Percentiles rank a stretch among this genome's conserved stretches.
Conservation (phyloP, 2,329 filamentous ascomycete species). For the Cladorrhinum sp. region DNA sequence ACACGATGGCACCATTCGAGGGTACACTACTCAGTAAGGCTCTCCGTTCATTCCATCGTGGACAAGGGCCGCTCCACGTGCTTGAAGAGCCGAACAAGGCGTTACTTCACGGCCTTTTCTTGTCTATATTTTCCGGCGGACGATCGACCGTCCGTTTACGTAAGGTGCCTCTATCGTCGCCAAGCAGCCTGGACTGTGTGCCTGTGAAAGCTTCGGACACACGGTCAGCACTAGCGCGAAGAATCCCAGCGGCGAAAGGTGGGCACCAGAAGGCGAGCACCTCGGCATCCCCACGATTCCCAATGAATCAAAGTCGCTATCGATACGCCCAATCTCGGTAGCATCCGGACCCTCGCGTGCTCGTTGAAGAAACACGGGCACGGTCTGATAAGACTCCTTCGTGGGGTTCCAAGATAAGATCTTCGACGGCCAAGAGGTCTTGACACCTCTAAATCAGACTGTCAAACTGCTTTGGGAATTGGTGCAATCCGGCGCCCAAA, state of each 20-base stretch:
- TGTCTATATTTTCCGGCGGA: not conserved
- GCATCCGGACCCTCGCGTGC: not conserved
- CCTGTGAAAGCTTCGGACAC: conserved; percentile 2
- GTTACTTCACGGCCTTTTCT: not conserved
- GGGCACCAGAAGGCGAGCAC: not conserved
- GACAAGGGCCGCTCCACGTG: not conserved
- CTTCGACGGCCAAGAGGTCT: not conserved
- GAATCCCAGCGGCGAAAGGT: not conserved
- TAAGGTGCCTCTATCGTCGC: conserved; percentile 6
- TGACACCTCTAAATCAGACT: not conserved
- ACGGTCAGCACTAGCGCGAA: conserved; percentile 1
- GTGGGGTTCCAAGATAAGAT: not conserved
- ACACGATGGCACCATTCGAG: not conserved
- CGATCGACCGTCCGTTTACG: conserved; percentile 3
- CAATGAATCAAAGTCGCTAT: not conserved
- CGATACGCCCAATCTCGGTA: not conserved
- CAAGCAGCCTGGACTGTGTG: conserved; percentile 5
- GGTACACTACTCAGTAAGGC: not conserved
- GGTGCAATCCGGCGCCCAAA: not conserved
- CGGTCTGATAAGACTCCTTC: not conserved
- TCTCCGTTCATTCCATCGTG: not conserved
- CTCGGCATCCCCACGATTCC: conserved; percentile 7
- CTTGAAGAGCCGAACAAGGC: not conserved
- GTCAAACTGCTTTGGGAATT: not conserved
- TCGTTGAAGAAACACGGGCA: not conserved